Percentiles rank a stretch among this genome's conserved stretches.
phyloP scores from a whole-genome alignment of 2,329 filamentous ascomycete species.

The Ophiostoma triangulosporum region DNA sequence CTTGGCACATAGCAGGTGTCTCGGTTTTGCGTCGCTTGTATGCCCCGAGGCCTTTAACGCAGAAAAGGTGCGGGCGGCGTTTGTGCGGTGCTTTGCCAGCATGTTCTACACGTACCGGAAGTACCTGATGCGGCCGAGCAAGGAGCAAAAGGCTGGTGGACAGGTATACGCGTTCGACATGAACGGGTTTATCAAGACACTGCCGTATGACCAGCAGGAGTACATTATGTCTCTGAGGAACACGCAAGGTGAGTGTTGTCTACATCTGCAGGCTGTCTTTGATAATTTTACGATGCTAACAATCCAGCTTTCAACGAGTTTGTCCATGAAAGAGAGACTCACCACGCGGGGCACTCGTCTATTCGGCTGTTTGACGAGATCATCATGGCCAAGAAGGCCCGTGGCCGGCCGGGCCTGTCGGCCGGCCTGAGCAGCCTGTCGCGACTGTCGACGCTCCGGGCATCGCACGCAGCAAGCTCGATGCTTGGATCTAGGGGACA shows the following conservation, averaged over 20 bases:
- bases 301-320: slow-evolving; percentile 61
- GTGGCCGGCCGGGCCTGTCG: slow-evolving; percentile 50
- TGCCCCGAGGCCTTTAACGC: slow-evolving; percentile 48
- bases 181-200: slow-evolving; percentile 49
- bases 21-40: slow-evolving; percentile 50
- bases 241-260: slow-evolving; percentile 42
- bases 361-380: slow-evolving; percentile 76
- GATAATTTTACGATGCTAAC: too few species aligned
- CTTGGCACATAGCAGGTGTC: slow-evolving; percentile 43
- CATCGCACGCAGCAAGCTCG: slow-evolving; percentile 34
- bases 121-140: slow-evolving; percentile 43
- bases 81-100: slow-evolving; percentile 52
- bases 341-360: slow-evolving; percentile 44
- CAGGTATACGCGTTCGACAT: slow-evolving; percentile 52
- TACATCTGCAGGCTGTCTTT: not conserved
- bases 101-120: slow-evolving; percentile 54
- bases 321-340: slow-evolving; percentile 65
- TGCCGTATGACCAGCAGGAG: slow-evolving; percentile 52
- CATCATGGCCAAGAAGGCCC: slow-evolving; percentile 61
- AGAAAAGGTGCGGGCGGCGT: slow-evolving; percentile 49
- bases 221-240: slow-evolving; percentile 51
- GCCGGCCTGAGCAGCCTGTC: slow-evolving; percentile 38
- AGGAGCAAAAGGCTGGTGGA: slow-evolving; percentile 45
- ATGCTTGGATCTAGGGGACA: slow-evolving; percentile 20
- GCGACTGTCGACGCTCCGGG: slow-evolving; percentile 45